Evolutionary conservation across 169 alveolate genomes (phyloP).

Genomic region (Babesia ovata): DNA sequence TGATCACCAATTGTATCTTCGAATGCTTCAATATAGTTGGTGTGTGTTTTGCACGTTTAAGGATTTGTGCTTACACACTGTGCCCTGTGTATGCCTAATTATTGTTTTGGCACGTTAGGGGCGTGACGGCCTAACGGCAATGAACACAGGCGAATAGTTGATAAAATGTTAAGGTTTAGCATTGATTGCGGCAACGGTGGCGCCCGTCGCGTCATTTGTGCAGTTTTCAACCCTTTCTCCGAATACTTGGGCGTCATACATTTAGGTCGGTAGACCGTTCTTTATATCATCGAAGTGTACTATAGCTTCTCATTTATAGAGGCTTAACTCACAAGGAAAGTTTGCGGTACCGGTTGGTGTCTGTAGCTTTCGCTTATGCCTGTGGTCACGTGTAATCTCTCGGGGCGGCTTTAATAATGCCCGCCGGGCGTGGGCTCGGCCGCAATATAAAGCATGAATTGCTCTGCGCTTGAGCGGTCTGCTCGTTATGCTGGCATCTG

Average conservation of each 20-base stretch:
- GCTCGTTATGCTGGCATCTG: conserved; percentile 41
- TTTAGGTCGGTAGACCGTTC: too few relatives aligned
- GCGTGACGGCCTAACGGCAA: background rate
- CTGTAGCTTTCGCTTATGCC: background rate
- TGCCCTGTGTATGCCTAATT: background rate
- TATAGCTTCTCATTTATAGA: too few relatives aligned
- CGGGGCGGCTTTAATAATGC: background rate
- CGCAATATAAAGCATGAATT: conserved; percentile 4
- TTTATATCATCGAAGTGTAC: too few relatives aligned
- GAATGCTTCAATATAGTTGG: background rate
- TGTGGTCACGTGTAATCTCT: background rate
- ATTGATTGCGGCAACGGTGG: too few relatives aligned
- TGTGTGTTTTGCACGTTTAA: background rate
- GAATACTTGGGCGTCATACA: too few relatives aligned
- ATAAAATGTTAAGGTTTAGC: too few relatives aligned
- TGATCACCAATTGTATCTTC: background rate
- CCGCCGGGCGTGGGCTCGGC: background rate
- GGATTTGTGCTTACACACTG: background rate
- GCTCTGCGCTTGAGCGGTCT: conserved; percentile 53
- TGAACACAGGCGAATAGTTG: background rate
- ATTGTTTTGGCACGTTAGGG: too few relatives aligned
- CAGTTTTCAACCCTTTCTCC: too few relatives aligned
- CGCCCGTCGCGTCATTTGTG: too few relatives aligned
- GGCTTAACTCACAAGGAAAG: too few relatives aligned
- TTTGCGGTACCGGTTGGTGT: background rate